Base-by-base conservation (phyloP, 345 rosid species). In the Eucalyptus marginata region DNA sequence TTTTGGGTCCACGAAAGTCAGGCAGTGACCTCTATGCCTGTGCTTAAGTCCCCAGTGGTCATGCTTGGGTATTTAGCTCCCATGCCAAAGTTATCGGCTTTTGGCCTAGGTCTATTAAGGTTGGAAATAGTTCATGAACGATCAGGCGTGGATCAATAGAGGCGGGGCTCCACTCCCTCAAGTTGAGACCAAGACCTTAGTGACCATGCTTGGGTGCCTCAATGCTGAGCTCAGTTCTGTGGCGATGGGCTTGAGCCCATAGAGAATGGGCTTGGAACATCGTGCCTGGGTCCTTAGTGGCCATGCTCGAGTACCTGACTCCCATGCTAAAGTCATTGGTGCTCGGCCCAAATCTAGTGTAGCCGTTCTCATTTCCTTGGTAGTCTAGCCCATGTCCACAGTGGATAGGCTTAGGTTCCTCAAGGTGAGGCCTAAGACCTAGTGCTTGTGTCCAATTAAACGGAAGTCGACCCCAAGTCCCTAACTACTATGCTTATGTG, bases 101-200 rank as follows among this genome's bases (percentile, higher is more conserved):
- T 13, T 6, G 15, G 68, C 33, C 7, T 27, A 5, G 31, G 68
- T 59, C 33, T 13, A 27, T 59, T 13, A 15, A 59, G 68, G 31
- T 3, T 7, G 15, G 15, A 59, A 59, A 59, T 10, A 27, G 31
- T 27, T 59, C 4, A 0, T 59, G 5, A 7, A 27, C 8, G 15
- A 59, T 27, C 0, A 13, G 1, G 68, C 15, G 0, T 59, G 1
- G 31, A 59, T 59, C 4, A 2, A 59, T 59, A 27, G 16, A 59
- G 68, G 68, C 4, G 8, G 66, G 31, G 31, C 33, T 13, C 12
- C n/a, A 2, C 31, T 59, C 31, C 68, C 68, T 27, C 16, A 59
- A 11, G 31, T 59, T 59, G 33, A 59, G 68, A 25, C 1, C 0
- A 3, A 59, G 31, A 59, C 31, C 15, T 59, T 0, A 13, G 4